Percentiles rank a stretch among this genome's conserved stretches.
Conservation (phyloP, 768 basidiomycete species). For the Austroboletus eburneus region DNA sequence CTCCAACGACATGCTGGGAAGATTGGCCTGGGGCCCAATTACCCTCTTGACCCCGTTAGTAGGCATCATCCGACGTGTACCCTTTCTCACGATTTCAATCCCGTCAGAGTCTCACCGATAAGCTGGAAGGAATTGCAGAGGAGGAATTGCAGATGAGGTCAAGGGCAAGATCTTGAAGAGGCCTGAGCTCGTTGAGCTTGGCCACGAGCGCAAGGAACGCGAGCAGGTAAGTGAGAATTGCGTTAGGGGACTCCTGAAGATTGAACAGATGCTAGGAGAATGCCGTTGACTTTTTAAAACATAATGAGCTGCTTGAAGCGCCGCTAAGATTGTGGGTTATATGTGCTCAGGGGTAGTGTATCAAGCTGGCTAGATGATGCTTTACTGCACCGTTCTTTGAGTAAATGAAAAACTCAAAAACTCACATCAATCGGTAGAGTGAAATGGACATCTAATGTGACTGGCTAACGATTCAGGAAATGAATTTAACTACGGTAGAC, state of each 20-base stretch:
- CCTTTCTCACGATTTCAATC: neutral
- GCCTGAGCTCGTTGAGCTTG: constrained; percentile 35
- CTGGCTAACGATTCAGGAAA: too few relatives aligned
- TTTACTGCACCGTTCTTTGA: too few relatives aligned
- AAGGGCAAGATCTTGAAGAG: constrained; percentile 37
- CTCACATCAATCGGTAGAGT: too few relatives aligned
- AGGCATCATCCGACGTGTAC: neutral
- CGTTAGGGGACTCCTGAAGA: neutral
- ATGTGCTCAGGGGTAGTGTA: too few relatives aligned
- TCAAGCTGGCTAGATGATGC: too few relatives aligned
- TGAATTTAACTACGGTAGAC: too few relatives aligned
- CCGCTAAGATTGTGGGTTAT: too few relatives aligned
- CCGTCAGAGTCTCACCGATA: constrained; percentile 31
- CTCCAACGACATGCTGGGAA: constrained; percentile 41
- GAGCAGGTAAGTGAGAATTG: constrained; percentile 18
- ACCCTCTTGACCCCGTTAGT: constrained; percentile 28
- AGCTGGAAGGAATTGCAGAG: constrained; percentile 35
- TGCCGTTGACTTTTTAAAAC: constrained; percentile 2
- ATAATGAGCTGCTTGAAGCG: too few relatives aligned
- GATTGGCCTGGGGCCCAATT: constrained; percentile 38
- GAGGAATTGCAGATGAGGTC: too few relatives aligned
- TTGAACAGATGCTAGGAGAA: constrained; percentile 1
- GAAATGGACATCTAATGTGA: too few relatives aligned
- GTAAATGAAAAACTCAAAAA: too few relatives aligned
- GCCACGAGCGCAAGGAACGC: constrained; percentile 34